Base-by-base conservation (phyloP, 306 rosid genomes). In the Castanea crenata region DNA sequence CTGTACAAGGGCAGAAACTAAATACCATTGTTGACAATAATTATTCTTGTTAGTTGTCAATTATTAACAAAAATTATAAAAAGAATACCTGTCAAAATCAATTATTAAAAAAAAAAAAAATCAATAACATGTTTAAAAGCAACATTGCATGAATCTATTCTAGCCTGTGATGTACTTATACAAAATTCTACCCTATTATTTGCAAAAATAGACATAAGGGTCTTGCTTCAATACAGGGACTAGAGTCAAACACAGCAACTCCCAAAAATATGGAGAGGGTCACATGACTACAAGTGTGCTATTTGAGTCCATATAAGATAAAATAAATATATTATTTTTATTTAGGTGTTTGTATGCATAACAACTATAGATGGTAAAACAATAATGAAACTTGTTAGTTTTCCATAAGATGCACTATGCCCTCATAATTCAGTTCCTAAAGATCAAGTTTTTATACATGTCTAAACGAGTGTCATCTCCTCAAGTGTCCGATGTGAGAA, bases 51-150 rank as follows among this genome's bases (percentile, higher is more conserved):
- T 63, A 63, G 31, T 63, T 63, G 69, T 63, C 69, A 29, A 63
- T 13, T 27, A 29, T 29, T 63, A 27, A 29, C 41, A 62, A 25
- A 62, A 27, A 27, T 25, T 12, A 62, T 15, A 62, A 62, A 32
- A 63, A 29, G 41, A 63, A 63, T 63, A 63, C 41, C 35, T 63
- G 69, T 63, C 34, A 63, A 63, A 63, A 63, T 63, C 41, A 63
- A 63, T 63, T 8, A 21, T 59, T 63, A 63, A 63, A 16, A 63
- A 29, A 15, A 15, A 59, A 59, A 23, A 49, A 49, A 49, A 49
- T 49, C 16, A 13, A 16, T 35, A 27, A 64, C 16, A 29, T 18
- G 1, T 31, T 14, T 64, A 64, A 64, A 14, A 27, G 38, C 21
- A 25, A 62, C 9, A 62, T 25, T 62, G 38, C 38, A 64, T 31